A percentile compares a stretch with the other conserved stretches of the same genome.
phyloP scores from a whole-genome alignment of 2,329 filamentous ascomycete species.

The Talaromyces albobiverticillius region DNA sequence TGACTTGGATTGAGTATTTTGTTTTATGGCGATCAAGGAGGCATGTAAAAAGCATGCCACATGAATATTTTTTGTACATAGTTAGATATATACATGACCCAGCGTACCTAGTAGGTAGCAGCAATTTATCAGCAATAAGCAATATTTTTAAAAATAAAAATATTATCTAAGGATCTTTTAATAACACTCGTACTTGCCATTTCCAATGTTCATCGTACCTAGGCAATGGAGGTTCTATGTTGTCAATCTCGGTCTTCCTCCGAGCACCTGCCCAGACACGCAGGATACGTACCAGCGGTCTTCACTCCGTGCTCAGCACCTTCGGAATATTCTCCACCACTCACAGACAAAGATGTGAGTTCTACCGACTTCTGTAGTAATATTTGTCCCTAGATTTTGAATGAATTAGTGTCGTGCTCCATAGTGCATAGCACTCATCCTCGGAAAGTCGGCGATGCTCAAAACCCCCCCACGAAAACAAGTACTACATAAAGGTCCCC shows the following conservation, averaged over 20 bases:
- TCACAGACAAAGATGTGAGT: neutral
- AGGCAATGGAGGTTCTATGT: no score
- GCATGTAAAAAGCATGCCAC: neutral
- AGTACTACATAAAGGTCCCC: neutral
- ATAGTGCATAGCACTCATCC: neutral
- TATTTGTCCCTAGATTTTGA: neutral
- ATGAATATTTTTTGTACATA: neutral
- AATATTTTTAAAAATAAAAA: no score
- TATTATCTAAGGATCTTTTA: no score
- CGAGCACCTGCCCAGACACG: no score
- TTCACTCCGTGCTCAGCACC: constrained; percentile 1
- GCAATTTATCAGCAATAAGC: neutral
- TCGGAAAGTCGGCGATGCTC: constrained; percentile 9
- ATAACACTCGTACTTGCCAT: no score
- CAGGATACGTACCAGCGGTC: no score
- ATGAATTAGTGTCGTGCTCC: neutral
- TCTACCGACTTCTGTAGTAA: neutral
- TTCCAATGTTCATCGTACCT: no score
- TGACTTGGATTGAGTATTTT: neutral
- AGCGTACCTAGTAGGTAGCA: neutral
- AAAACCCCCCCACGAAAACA: constrained; percentile 10
- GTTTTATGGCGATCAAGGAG: neutral
- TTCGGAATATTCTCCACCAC: constrained; percentile 4
- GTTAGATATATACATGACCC: neutral
- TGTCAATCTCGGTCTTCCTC: no score